Conservation (phyloP, 139 green algal genomes). For the Coelastrella sp. region DNA sequence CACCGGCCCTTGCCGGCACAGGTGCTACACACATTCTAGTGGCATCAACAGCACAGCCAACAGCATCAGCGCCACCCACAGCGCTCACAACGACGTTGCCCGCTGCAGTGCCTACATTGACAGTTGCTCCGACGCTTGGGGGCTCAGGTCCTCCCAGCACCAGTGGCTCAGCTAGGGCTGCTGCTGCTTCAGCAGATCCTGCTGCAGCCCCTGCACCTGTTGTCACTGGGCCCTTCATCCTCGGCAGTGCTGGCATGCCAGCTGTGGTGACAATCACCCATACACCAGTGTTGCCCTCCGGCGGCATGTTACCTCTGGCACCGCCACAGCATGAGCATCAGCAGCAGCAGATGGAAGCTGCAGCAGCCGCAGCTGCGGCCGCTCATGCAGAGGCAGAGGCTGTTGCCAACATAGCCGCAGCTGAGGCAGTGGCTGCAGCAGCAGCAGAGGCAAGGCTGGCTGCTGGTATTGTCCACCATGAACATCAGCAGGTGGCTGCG, state of each 20-base stretch:
- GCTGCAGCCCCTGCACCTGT: not conserved
- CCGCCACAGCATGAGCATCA: constrained; percentile 19
- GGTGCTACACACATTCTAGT: not conserved
- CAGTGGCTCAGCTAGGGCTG: not conserved
- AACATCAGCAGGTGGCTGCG: not conserved
- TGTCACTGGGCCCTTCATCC: not conserved
- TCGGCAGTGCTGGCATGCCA: not conserved
- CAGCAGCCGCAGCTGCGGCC: constrained; percentile 21
- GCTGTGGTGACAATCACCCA: not conserved
- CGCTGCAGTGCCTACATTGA: not conserved
- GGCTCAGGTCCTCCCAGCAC: not conserved
- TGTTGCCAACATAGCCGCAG: constrained; percentile 15
- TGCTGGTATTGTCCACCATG: not conserved
- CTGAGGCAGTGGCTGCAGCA: constrained; percentile 30
- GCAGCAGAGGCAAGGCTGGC: constrained; percentile 15
- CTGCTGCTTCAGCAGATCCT: not conserved
- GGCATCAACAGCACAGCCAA: constrained; percentile 8
- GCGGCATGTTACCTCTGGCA: not conserved
- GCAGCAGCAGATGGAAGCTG: not conserved
- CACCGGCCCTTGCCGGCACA: not conserved
- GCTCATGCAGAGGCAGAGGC: constrained; percentile 34
- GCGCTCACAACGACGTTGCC: not conserved
- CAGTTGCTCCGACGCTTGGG: not conserved
- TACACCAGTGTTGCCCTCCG: not conserved
- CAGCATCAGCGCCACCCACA: not conserved